Conservation (phyloP, 352 stramenopile genomes). For the Ophiocytium majus region DNA sequence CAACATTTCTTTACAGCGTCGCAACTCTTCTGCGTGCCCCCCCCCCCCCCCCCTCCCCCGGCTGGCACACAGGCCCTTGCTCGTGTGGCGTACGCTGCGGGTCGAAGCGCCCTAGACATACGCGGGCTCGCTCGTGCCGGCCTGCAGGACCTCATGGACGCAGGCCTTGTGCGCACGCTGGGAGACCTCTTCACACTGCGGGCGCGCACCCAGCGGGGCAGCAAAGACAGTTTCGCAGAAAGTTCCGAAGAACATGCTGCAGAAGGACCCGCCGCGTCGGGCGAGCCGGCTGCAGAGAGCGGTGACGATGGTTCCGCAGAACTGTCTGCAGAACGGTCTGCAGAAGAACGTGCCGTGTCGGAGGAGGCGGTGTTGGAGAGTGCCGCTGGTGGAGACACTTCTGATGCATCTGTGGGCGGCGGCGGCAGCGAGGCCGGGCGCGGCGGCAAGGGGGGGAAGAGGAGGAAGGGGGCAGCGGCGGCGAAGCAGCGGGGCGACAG, state of each 20-base stretch:
- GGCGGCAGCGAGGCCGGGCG: neutral
- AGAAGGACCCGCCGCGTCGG: neutral
- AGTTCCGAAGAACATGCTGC: neutral
- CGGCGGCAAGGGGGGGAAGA: slow-evolving; percentile 12
- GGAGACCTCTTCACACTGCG: slow-evolving; percentile 48
- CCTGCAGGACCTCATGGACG: slow-evolving; percentile 35
- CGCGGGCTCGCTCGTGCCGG: slow-evolving; percentile 37
- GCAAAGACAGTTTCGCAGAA: neutral
- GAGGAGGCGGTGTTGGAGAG: neutral
- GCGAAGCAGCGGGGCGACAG: neutral
- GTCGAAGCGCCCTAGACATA: slow-evolving; percentile 49
- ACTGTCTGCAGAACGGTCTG: no score
- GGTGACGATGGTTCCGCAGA: neutral
- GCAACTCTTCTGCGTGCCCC: neutral
- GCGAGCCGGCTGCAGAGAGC: neutral
- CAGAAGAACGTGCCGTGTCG: neutral
- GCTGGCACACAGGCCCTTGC: slow-evolving; percentile 22
- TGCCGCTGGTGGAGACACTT: neutral
- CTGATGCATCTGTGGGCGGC: neutral
- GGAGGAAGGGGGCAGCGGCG: neutral
- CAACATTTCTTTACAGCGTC: neutral
- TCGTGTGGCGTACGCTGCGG: slow-evolving; percentile 48
- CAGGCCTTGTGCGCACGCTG: slow-evolving; percentile 33
- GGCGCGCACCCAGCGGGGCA: neutral
- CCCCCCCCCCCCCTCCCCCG: neutral